Percentiles rank a stretch among this genome's conserved stretches.
Conservation (phyloP, 495 filamentous ascomycete species). For the Echria macrotheca region DNA sequence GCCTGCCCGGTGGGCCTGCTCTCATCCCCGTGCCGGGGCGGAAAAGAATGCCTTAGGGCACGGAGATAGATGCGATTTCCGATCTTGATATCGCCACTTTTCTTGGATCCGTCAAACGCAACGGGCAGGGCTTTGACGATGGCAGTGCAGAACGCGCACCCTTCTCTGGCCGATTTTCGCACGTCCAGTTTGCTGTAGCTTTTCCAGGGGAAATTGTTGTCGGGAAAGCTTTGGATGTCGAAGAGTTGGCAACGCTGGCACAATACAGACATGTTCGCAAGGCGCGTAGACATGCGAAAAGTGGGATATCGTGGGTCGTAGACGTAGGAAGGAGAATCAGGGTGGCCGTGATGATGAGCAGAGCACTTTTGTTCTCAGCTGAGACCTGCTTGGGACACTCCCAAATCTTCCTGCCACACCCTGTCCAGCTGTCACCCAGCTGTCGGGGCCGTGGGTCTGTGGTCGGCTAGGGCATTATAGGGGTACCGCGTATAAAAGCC, state of each 20-base stretch:
- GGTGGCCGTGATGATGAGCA: no score
- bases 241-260: slow-evolving; percentile 1
- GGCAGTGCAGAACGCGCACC: neutral
- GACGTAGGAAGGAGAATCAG: no score
- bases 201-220: neutral
- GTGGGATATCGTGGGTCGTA: no score
- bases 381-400: no score
- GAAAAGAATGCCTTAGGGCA: neutral
- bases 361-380: no score
- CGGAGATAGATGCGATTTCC: neutral
- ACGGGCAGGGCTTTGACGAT: neutral
- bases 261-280: neutral
- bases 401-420: no score
- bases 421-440: no score
- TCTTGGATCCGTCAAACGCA: neutral
- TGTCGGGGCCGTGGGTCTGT: no score
- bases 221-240: neutral
- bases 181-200: neutral
- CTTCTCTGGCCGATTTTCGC: neutral
- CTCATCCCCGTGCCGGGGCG: neutral
- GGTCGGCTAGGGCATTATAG: no score
- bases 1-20: neutral
- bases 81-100: neutral
- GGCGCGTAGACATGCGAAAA: no score
- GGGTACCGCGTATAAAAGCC: no score